Conservation (phyloP, 148 eudicot species). For the Oxyria digyna region DNA sequence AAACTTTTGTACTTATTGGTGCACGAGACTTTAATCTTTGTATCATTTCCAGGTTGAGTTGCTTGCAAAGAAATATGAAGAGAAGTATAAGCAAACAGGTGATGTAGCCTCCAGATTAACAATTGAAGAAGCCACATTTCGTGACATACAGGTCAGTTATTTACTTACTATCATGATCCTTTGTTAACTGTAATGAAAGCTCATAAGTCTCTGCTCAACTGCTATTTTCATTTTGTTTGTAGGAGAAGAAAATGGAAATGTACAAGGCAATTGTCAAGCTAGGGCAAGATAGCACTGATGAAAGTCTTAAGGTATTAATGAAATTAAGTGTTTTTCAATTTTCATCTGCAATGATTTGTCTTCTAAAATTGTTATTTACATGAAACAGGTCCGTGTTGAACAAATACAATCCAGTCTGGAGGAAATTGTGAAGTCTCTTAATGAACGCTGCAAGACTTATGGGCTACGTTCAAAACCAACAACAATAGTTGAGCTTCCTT, state of each 20-base stretch:
- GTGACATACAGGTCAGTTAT: conserved; percentile 76
- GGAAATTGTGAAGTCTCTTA: conserved; percentile 68
- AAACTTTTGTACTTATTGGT: background rate
- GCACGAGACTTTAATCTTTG: background rate
- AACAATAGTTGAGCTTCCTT: conserved; percentile 85
- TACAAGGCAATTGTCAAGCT: conserved; percentile 36
- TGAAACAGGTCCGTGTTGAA: conserved; percentile 48
- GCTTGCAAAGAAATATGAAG: conserved; percentile 84
- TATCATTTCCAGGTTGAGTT: conserved; percentile 49
- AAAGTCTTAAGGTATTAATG: conserved; percentile 25
- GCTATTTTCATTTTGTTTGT: background rate
- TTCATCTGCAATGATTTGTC: background rate
- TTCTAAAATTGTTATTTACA: background rate
- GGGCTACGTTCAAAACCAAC: conserved; percentile 87
- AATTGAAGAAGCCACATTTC: conserved; percentile 90
- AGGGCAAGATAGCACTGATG: conserved; percentile 33
- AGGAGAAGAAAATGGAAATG: conserved; percentile 47
- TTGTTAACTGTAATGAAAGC: background rate
- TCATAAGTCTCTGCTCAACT: background rate
- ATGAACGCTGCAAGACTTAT: conserved; percentile 92
- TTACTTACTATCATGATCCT: background rate
- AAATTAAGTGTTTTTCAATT: background rate
- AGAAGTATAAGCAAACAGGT: conserved; percentile 77
- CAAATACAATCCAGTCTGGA: conserved; percentile 61
- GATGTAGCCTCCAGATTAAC: conserved; percentile 85